Conservation (phyloP, 495 filamentous ascomycete species). For the Stereocaulon alpinum region DNA sequence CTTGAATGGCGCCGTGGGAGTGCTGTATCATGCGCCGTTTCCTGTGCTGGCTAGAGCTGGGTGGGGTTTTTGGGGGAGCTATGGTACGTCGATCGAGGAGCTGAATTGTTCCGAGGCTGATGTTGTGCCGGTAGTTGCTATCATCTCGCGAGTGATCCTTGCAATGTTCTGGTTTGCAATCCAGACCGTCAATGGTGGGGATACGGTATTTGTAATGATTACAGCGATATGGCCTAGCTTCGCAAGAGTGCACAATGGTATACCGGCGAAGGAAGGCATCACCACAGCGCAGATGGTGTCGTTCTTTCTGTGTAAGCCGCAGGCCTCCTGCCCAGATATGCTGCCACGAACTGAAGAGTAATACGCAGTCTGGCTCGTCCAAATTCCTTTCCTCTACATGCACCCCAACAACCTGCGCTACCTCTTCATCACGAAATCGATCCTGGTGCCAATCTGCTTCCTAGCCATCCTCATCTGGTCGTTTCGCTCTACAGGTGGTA, state of each 20-base stretch:
- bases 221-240: conserved; percentile 59
- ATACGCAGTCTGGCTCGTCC: conserved; percentile 29
- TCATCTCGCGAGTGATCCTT: conserved; percentile 55
- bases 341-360: neutral
- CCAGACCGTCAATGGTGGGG: conserved; percentile 55
- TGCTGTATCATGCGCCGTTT: conserved; percentile 56
- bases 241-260: conserved; percentile 41
- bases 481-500: conserved; percentile 25
- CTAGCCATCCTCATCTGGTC: conserved; percentile 42
- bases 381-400: conserved; percentile 39
- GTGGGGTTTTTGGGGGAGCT: conserved; percentile 62
- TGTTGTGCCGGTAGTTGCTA: conserved; percentile 34
- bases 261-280: conserved; percentile 50
- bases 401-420: conserved; percentile 37
- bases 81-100: conserved; percentile 23
- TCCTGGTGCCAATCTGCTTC: conserved; percentile 38
- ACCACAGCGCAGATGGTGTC: conserved; percentile 53
- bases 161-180: conserved; percentile 68
- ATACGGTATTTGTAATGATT: conserved; percentile 56
- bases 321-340: neutral
- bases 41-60: conserved; percentile 54
- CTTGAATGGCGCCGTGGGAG: conserved; percentile 52
- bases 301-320: conserved; percentile 45
- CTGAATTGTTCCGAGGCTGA: neutral
- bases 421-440: conserved; percentile 36